These are phyloP conservation scores for Podaxis carcinomalis DNA, from an alignment of 768 basidiomycete species.

Conservation along the genomic window DNA sequence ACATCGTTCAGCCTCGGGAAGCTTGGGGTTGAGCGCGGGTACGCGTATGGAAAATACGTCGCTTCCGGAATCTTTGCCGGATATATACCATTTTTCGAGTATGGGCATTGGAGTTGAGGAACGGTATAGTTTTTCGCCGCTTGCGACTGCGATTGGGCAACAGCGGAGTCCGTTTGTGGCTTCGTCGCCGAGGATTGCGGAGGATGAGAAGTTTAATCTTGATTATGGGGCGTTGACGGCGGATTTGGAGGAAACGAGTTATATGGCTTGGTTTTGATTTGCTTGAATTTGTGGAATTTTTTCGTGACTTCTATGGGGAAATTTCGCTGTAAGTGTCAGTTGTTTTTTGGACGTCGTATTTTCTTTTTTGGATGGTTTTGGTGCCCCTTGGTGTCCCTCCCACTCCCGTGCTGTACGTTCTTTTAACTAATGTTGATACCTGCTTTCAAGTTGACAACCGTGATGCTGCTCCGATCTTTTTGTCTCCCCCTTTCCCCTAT, in stretches of 20 bases:
- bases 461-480: no score
- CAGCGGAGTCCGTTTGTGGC: slow-evolving; percentile 37
- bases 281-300: neutral
- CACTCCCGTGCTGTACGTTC: no score
- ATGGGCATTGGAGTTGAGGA: slow-evolving; percentile 39
- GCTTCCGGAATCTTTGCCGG: slow-evolving; percentile 31
- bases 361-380: no score
- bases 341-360: no score
- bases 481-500: no score
- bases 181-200: slow-evolving; percentile 45
- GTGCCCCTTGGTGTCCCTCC: no score
- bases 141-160: slow-evolving; percentile 6
- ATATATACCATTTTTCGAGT: slow-evolving; percentile 42
- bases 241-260: slow-evolving; percentile 55
- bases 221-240: slow-evolving; percentile 56
- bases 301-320: neutral
- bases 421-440: no score
- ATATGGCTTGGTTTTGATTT: slow-evolving; percentile 65
- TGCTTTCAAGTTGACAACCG: no score
- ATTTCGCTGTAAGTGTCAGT: no score
- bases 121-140: slow-evolving; percentile 29
- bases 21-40: neutral
- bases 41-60: neutral
- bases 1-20: neutral
- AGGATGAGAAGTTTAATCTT: slow-evolving; percentile 54